Evolutionary conservation across 257 asterid genomes (phyloP).

Genomic region (Scutellaria baicalensis): DNA sequence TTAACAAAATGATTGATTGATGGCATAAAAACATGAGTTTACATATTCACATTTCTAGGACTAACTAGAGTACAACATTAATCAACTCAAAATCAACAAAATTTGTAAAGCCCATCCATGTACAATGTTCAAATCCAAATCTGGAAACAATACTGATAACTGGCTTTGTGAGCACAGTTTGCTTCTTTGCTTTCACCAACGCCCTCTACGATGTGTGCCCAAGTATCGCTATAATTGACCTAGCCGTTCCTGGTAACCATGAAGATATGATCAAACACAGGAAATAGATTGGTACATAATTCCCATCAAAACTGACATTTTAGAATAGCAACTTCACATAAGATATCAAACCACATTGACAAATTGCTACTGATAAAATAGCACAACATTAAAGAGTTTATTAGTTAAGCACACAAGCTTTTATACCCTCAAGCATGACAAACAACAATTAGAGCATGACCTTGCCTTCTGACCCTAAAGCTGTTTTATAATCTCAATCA

Average conservation of each 20-base stretch:
- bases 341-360: not conserved
- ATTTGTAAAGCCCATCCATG: not conserved
- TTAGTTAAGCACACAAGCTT: not conserved
- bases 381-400: not conserved
- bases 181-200: not conserved
- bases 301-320: not conserved
- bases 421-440: not conserved
- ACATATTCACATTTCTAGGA: not conserved
- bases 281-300: not conserved
- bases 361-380: not conserved
- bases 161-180: not conserved
- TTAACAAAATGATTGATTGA: not conserved
- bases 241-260: constrained; percentile 19
- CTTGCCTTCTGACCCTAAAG: not conserved
- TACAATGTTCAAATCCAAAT: not conserved
- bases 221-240: constrained; percentile 5
- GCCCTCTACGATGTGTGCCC: not conserved
- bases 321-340: not conserved
- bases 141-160: not conserved
- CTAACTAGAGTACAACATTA: not conserved
- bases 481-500: not conserved
- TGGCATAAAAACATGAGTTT: not conserved
- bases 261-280: not conserved
- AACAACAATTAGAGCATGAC: not conserved
- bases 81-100: not conserved